phyloP scores from a whole-genome alignment of 2,329 filamentous ascomycete species.

The Aspergillus caelatus region DNA sequence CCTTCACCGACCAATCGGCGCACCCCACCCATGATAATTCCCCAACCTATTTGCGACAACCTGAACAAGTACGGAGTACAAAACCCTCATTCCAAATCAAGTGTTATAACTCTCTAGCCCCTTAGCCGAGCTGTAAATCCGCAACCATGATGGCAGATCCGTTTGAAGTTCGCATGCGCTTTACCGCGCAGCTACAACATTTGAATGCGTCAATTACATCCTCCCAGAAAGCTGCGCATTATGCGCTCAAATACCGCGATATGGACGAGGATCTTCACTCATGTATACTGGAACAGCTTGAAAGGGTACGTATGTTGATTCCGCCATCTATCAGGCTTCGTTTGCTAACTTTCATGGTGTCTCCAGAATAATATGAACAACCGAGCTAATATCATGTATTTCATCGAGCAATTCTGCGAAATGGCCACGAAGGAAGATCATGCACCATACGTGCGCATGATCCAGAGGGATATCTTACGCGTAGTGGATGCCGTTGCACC shows the following conservation, averaged over 20 bases:
- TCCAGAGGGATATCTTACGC: slow-evolving; percentile 87
- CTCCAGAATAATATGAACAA: slow-evolving; percentile 89
- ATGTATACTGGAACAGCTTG: slow-evolving; percentile 94
- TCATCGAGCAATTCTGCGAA: slow-evolving; percentile 93
- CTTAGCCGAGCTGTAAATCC: not conserved
- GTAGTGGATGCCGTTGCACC: slow-evolving; percentile 93
- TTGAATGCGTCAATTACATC: slow-evolving; percentile 88
- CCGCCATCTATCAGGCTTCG: not conserved
- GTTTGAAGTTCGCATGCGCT: slow-evolving; percentile 97
- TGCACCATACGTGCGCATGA: slow-evolving; percentile 85
- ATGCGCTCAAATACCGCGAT: slow-evolving; percentile 90
- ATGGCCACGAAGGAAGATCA: slow-evolving; percentile 76
- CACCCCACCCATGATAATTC: not conserved
- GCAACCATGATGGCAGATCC: slow-evolving; percentile 71
- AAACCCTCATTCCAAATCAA: not conserved
- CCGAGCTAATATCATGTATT: slow-evolving; percentile 98
- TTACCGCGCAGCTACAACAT: slow-evolving; percentile 85
- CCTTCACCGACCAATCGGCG: slow-evolving; percentile 7
- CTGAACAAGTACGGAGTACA: slow-evolving; percentile 5
- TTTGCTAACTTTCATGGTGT: not conserved
- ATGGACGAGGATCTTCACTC: slow-evolving; percentile 97
- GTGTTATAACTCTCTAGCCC: not conserved
- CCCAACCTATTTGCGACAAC: not conserved
- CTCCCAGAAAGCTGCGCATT: slow-evolving; percentile 89
- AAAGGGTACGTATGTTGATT: slow-evolving; percentile 60